These are phyloP conservation scores for Lachancea quebecensis DNA, from an alignment of 805 yeast genomes.

Conservation along the genomic window DNA sequence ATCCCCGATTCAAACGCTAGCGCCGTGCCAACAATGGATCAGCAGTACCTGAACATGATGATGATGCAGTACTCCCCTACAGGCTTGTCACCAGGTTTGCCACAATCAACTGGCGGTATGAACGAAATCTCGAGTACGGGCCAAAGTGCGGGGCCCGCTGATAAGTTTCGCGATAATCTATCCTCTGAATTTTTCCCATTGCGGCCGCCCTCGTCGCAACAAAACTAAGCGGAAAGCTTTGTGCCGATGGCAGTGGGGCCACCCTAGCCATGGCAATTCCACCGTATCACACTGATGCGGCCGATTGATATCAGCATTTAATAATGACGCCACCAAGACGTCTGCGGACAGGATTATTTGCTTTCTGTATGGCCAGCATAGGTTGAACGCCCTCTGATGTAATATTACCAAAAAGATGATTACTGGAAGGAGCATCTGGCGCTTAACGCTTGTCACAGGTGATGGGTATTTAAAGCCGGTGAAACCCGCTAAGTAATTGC, in stretches of 20 bases:
- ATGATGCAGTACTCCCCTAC: conserved; percentile 9
- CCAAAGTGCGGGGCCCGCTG: background rate
- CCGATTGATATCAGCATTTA: too few relatives aligned
- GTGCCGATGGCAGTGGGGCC: background rate
- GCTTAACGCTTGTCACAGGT: too few relatives aligned
- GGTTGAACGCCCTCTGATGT: too few relatives aligned
- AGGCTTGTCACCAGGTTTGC: background rate
- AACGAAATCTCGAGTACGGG: background rate
- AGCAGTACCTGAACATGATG: conserved; percentile 9
- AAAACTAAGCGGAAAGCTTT: background rate
- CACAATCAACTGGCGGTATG: background rate
- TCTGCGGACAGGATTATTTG: too few relatives aligned
- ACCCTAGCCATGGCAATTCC: too few relatives aligned
- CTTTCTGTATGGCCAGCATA: too few relatives aligned
- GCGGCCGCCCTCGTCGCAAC: conserved; percentile 3
- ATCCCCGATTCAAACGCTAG: background rate
- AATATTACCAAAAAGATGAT: too few relatives aligned
- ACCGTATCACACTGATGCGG: too few relatives aligned
- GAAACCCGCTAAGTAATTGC: too few relatives aligned
- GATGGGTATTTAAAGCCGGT: too few relatives aligned
- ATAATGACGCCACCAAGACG: too few relatives aligned
- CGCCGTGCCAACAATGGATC: background rate
- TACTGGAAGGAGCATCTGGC: too few relatives aligned
- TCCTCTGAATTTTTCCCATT: background rate
- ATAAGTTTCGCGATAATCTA: background rate